These are phyloP conservation scores for Pichia phayaonensis DNA, from an alignment of 805 yeast species.

Conservation along the genomic window DNA sequence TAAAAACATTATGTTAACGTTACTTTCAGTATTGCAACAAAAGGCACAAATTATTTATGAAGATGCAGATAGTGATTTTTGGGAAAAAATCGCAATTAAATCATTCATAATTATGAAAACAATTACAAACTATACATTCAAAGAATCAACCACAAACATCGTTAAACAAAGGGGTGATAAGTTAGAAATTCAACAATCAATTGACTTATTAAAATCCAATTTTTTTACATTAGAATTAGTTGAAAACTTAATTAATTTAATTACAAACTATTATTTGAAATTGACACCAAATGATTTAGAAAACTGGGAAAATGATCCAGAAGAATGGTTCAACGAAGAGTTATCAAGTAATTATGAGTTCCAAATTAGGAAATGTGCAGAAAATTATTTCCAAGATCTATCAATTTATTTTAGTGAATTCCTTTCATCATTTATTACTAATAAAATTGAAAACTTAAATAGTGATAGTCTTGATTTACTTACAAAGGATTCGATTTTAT, in stretches of 20 bases:
- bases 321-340: slow-evolving; percentile 87
- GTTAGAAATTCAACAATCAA: slow-evolving; percentile 52
- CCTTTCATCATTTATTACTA: slow-evolving; percentile 47
- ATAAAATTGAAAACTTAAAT: slow-evolving; percentile 44
- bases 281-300: slow-evolving; percentile 71
- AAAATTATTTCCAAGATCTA: slow-evolving; percentile 71
- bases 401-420: slow-evolving; percentile 53
- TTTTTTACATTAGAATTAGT: slow-evolving; percentile 54
- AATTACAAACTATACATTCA: slow-evolving; percentile 52
- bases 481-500: slow-evolving; percentile 68
- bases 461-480: slow-evolving; percentile 38
- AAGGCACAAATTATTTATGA: slow-evolving; percentile 58
- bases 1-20: slow-evolving; percentile 50
- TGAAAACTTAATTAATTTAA: slow-evolving; percentile 51
- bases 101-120: slow-evolving; percentile 58
- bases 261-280: slow-evolving; percentile 68
- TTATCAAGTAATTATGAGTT: slow-evolving; percentile 70
- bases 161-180: slow-evolving; percentile 60
- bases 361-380: slow-evolving; percentile 82
- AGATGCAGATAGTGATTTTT: slow-evolving; percentile 48
- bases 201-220: slow-evolving; percentile 40
- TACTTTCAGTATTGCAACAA: slow-evolving; percentile 51
- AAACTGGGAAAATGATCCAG: slow-evolving; percentile 80
- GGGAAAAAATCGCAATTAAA: slow-evolving; percentile 69
- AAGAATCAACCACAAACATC: slow-evolving; percentile 53